A percentile compares a stretch with the other conserved stretches of the same genome.
Conservation (phyloP, 2,329 filamentous ascomycete species). For the Cadophora luteo-olivacea region DNA sequence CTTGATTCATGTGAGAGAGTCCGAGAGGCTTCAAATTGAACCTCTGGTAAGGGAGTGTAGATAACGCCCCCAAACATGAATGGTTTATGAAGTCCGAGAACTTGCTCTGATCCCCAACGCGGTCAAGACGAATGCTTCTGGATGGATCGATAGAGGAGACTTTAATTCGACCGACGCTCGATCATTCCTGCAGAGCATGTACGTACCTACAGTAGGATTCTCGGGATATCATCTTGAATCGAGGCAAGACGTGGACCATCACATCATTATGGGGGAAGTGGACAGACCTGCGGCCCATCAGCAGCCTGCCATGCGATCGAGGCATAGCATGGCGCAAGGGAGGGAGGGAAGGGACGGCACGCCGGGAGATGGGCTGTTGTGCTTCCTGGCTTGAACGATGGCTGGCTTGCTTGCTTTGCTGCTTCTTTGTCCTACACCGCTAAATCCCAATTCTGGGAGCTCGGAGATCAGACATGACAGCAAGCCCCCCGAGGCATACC, state of each 20-base stretch:
- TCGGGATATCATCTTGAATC: slow-evolving; percentile 3
- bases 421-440: slow-evolving; percentile 6
- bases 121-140: neutral
- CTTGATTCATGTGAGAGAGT: slow-evolving; percentile 8
- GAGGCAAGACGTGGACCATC: slow-evolving; percentile 14
- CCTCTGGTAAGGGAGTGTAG: slow-evolving; percentile 20
- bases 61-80: slow-evolving; percentile 26
- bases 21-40: slow-evolving; percentile 15
- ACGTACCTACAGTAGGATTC: neutral
- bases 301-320: neutral
- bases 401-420: slow-evolving; percentile 3
- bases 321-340: neutral
- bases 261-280: slow-evolving; percentile 22
- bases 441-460: slow-evolving; percentile 6
- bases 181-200: neutral
- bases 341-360: slow-evolving; percentile 13
- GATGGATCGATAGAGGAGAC: neutral
- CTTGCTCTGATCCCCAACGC: slow-evolving; percentile 6
- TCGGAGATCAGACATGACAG: slow-evolving; percentile 9
- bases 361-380: slow-evolving; percentile 11
- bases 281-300: slow-evolving; percentile 5
- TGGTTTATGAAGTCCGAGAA: slow-evolving; percentile 24
- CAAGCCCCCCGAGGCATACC: neutral
- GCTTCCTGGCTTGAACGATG: neutral
- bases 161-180: slow-evolving; percentile 11